Evolutionary conservation across 768 basidiomycete species (phyloP), one percentile per base, ranked within the genome.

Genomic region (Galerina sulciceps): DNA sequence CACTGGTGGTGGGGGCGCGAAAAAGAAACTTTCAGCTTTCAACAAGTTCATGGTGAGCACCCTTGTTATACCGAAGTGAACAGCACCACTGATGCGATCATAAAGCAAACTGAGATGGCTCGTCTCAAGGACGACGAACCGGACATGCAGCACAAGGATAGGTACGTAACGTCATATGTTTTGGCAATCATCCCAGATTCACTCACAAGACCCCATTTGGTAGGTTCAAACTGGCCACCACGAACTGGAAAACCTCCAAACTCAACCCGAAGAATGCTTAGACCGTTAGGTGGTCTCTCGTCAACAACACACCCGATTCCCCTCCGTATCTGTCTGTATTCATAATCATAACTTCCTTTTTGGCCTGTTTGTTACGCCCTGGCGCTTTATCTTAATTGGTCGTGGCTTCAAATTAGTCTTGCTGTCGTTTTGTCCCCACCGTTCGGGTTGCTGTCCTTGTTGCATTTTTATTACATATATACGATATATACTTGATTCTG

Each of bases 101-200:
- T 65, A 22, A 78, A 91, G 89, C 85, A 90, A 80, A 76, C 81
- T 18, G 90, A 92, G 71, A 86, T 92, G 81, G 86, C 87, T 35
- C 87, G 89, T 57, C 79, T 93, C 71, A 92, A 90, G 79, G 87
- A 89, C 65, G 77, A 84, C 15, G 82, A 91, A 62, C 91, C 91
- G 34, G 82, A 87, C 53, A 82, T 91, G 67, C 67, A 80, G 34
- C 91, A 92, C 74, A 85, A 85, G 69, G 89, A 91, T 59, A 81
- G 91, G 90, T 92, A 69, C 64, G 79, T 62, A 61, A 57, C 65
- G 55, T 37, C 47, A 55, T 53, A 37, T 47, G 61, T 44, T 48
- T 55, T 53, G 58, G 41, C 47, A 22, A 18, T 42, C 50, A 57
- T 20, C 40, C 37, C 59, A 41, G 37, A 55, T 49, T 51, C 31